Conservation (phyloP, 352 stramenopile genomes). For the Phytophthora pistaciae region DNA sequence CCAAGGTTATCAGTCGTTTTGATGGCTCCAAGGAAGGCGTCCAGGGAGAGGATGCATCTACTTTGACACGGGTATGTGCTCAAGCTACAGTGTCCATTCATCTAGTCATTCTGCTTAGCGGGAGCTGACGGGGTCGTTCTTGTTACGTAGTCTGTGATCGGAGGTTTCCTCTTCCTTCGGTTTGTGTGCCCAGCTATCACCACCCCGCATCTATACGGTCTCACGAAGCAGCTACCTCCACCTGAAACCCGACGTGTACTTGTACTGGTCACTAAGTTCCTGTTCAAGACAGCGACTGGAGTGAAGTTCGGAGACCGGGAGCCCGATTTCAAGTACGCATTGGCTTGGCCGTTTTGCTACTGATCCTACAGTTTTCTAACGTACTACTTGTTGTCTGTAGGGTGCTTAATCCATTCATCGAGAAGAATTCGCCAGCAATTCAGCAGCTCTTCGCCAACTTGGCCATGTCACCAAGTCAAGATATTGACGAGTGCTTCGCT, state of each 20-base stretch:
- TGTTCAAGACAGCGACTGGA: conserved; percentile 90
- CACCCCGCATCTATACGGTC: conserved; percentile 85
- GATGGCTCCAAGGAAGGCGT: conserved; percentile 68
- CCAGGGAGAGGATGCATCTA: conserved; percentile 62
- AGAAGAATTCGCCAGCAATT: conserved; percentile 81
- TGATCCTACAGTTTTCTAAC: conserved; percentile 2
- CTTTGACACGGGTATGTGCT: conserved; percentile 54
- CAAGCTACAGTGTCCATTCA: neutral
- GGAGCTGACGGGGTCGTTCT: conserved; percentile 2
- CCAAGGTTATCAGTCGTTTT: conserved; percentile 77
- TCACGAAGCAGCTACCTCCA: conserved; percentile 75
- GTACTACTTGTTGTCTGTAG: conserved; percentile 31
- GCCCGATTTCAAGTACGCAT: conserved; percentile 76
- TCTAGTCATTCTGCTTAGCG: neutral
- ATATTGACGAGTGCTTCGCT: conserved; percentile 84
- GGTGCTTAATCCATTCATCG: conserved; percentile 90
- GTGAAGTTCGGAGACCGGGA: conserved; percentile 89
- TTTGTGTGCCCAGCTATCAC: conserved; percentile 91
- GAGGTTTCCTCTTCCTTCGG: conserved; percentile 89
- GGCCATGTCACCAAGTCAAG: conserved; percentile 61
- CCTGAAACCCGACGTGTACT: conserved; percentile 82
- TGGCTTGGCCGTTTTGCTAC: neutral
- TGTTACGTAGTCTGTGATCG: conserved; percentile 74
- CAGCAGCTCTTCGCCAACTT: conserved; percentile 83
- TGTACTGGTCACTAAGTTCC: conserved; percentile 89